A percentile compares a stretch with the other conserved stretches of the same genome.
phyloP scores from a whole-genome alignment of 768 basidiomycete genomes.

The Tylopilus balloui region DNA sequence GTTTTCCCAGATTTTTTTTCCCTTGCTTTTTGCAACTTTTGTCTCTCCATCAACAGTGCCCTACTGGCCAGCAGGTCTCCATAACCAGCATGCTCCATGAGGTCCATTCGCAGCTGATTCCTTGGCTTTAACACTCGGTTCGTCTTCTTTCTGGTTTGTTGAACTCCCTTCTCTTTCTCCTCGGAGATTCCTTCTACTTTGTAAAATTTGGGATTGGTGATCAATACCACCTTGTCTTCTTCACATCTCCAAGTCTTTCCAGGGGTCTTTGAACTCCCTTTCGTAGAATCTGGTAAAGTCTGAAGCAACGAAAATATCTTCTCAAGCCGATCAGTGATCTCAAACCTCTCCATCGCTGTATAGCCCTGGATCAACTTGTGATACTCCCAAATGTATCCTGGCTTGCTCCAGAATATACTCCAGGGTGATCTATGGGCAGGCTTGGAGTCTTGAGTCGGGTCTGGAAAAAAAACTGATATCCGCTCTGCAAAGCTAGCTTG shows the following conservation, averaged over 20 bases:
- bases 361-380: background rate
- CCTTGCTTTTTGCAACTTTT: too few relatives aligned
- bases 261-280: background rate
- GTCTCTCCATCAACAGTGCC: background rate
- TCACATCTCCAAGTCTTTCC: background rate
- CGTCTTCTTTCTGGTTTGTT: background rate
- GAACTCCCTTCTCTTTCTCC: background rate
- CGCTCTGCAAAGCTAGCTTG: background rate
- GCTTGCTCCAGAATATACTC: background rate
- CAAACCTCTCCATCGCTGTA: background rate
- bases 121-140: background rate
- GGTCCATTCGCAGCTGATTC: background rate
- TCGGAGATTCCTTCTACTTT: background rate
- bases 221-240: background rate
- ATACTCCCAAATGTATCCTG: background rate
- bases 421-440: background rate
- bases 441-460: background rate
- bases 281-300: background rate
- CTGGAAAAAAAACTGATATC: background rate
- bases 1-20: too few relatives aligned
- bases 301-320: background rate
- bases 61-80: background rate
- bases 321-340: background rate
- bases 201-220: background rate
- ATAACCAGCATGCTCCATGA: background rate